phyloP scores from a whole-genome alignment of 2,329 filamentous ascomycete genomes.

The Nothomitra cinnamomea region DNA sequence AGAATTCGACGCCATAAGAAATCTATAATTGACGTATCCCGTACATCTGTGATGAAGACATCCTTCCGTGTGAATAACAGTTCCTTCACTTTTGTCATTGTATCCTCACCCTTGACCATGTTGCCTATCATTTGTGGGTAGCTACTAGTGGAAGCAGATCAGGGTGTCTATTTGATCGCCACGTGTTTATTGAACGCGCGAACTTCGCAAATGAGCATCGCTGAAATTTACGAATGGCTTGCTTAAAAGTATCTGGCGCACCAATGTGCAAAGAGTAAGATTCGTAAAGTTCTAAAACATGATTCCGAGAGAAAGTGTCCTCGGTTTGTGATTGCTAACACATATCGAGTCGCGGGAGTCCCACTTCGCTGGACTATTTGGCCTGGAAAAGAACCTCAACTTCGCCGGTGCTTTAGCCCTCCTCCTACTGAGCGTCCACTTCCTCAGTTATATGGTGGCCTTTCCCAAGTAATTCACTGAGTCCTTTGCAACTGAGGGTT shows the following conservation, averaged over 20 bases:
- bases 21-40: too few species aligned
- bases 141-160: too few species aligned
- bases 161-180: neutral
- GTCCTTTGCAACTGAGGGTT: neutral
- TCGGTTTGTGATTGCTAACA: neutral
- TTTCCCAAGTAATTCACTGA: neutral
- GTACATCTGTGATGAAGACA: too few species aligned
- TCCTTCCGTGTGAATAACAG: too few species aligned
- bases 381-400: too few species aligned
- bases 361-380: too few species aligned
- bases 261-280: neutral
- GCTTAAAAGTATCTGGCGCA: neutral
- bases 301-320: neutral
- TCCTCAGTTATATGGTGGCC: neutral
- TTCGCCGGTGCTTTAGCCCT: too few species aligned
- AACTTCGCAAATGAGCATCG: neutral
- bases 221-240: neutral
- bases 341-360: neutral
- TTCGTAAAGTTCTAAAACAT: neutral
- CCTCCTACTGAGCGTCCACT: too few species aligned
- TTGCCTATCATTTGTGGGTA: too few species aligned
- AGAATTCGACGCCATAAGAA: too few species aligned
- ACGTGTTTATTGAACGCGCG: neutral
- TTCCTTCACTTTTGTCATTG: too few species aligned
- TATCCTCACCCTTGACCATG: too few species aligned